phyloP scores from a whole-genome alignment of 495 filamentous ascomycete species.

The Penicilliopsis zonata region DNA sequence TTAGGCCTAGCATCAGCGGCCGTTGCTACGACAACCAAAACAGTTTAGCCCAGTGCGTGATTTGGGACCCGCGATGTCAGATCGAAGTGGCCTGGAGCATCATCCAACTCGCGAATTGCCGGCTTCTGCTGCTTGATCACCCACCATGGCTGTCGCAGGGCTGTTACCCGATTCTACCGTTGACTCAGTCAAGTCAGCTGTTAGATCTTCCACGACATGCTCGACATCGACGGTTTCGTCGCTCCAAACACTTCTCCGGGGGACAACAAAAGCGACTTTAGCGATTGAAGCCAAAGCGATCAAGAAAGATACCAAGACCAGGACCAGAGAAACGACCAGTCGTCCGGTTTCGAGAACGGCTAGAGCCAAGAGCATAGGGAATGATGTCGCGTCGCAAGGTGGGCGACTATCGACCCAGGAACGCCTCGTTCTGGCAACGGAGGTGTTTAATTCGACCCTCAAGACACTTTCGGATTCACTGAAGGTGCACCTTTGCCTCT shows the following conservation, averaged over 20 bases:
- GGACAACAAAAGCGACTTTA: constrained; percentile 10
- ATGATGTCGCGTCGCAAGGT: constrained; percentile 11
- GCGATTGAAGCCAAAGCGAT: constrained; percentile 11
- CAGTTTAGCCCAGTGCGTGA: constrained; percentile 10
- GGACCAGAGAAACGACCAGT: constrained; percentile 8
- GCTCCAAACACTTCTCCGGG: constrained; percentile 33
- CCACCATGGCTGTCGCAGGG: constrained; percentile 27
- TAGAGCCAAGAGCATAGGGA: constrained; percentile 15
- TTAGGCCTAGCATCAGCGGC: constrained; percentile 9
- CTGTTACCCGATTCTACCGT: constrained; percentile 21
- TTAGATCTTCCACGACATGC: constrained; percentile 37
- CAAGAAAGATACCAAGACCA: constrained; percentile 11
- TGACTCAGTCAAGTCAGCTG: constrained; percentile 35
- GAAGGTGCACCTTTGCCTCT: constrained; percentile 29
- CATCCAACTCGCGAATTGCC: too few relatives aligned
- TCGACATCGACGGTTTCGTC: constrained; percentile 32
- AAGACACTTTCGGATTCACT: constrained; percentile 63
- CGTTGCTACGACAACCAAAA: constrained; percentile 35
- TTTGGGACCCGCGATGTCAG: too few relatives aligned
- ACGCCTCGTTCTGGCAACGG: constrained; percentile 61
- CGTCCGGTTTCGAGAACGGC: constrained; percentile 27
- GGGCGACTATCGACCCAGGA: constrained; percentile 43
- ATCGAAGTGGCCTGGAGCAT: too few relatives aligned
- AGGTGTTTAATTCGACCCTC: constrained; percentile 65
- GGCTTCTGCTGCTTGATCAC: constrained; percentile 3